Percentiles rank a stretch among this genome's conserved stretches.
Conservation (phyloP, 768 basidiomycete genomes). For the Pulveroboletus ravenelii region DNA sequence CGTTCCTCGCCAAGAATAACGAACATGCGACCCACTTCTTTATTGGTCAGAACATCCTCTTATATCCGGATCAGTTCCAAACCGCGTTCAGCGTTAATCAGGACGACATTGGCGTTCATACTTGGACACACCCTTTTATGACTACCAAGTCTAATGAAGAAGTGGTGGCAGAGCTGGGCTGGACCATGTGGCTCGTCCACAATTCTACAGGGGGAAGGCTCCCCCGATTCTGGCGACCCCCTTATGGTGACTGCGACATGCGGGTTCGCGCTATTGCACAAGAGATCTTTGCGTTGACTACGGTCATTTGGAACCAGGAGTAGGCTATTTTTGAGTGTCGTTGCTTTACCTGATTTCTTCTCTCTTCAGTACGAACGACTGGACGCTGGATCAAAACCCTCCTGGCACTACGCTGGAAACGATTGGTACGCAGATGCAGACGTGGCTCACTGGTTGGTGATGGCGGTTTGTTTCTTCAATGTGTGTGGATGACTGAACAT, state of each 20-base stretch:
- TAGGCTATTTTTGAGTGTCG: slow-evolving; percentile 30
- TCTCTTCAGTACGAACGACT: slow-evolving; percentile 61
- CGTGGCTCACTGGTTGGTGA: slow-evolving; percentile 51
- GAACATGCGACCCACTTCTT: slow-evolving; percentile 82
- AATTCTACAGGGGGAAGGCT: slow-evolving; percentile 75
- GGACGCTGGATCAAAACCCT: slow-evolving; percentile 48
- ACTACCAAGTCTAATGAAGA: slow-evolving; percentile 67
- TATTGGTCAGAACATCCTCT: slow-evolving; percentile 75
- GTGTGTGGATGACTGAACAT: background rate
- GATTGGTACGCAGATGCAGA: slow-evolving; percentile 46
- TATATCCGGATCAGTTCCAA: slow-evolving; percentile 51
- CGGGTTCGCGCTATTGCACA: slow-evolving; percentile 82
- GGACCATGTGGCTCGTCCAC: slow-evolving; percentile 74
- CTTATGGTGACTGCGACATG: slow-evolving; percentile 80
- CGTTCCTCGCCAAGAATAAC: slow-evolving; percentile 64
- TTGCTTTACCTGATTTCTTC: background rate
- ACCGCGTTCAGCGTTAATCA: slow-evolving; percentile 39
- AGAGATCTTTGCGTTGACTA: slow-evolving; percentile 79
- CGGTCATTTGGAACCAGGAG: slow-evolving; percentile 93
- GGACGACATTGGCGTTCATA: slow-evolving; percentile 42
- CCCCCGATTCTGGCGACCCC: slow-evolving; percentile 84
- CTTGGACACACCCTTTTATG: slow-evolving; percentile 77
- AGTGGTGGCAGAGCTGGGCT: slow-evolving; percentile 70
- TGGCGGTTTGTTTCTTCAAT: background rate
- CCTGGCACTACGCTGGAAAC: slow-evolving; percentile 41